These are phyloP conservation scores for Ophiocordyceps camponoti-saundersi DNA, from an alignment of 2,329 filamentous ascomycete genomes.

Conservation along the genomic window DNA sequence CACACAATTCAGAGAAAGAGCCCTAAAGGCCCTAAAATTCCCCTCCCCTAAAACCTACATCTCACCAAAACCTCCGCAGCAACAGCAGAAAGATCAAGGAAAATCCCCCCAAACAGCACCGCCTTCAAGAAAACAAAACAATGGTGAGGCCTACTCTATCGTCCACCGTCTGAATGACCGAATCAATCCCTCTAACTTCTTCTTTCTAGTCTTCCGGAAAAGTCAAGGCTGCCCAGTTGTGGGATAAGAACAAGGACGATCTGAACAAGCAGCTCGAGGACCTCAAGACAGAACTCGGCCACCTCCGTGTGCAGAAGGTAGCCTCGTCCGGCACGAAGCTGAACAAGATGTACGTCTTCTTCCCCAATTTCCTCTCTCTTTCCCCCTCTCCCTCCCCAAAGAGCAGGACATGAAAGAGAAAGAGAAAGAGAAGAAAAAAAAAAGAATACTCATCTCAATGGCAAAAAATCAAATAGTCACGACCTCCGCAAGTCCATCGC, in stretches of 20 bases:
- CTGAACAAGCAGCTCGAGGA: slow-evolving; percentile 88
- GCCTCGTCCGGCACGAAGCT: slow-evolving; percentile 89
- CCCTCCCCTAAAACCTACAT: too few relatives aligned
- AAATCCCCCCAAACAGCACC: too few relatives aligned
- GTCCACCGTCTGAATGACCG: too few relatives aligned
- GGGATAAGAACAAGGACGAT: slow-evolving; percentile 99
- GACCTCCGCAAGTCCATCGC: slow-evolving; percentile 99
- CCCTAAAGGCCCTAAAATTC: too few relatives aligned
- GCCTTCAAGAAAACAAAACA: too few relatives aligned
- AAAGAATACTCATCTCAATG: slow-evolving; percentile 1
- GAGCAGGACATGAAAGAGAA: too few relatives aligned
- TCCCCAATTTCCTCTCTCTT: not conserved
- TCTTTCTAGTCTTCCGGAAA: slow-evolving; percentile 29
- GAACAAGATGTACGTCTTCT: slow-evolving; percentile 64
- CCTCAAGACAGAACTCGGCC: slow-evolving; percentile 89
- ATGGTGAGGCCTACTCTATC: too few relatives aligned
- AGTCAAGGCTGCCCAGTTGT: slow-evolving; percentile 94
- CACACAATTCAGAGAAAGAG: too few relatives aligned
- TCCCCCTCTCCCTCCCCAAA: not conserved
- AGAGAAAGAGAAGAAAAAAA: too few relatives aligned
- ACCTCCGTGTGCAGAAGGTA: slow-evolving; percentile 98
- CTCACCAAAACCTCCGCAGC: too few relatives aligned
- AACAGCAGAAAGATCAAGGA: too few relatives aligned
- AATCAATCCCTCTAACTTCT: not conserved
- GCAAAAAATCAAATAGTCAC: slow-evolving; percentile 40